Evolutionary conservation across 805 yeast species (phyloP), one percentile per base, ranked within the genome.

Genomic region (Sugiyamaella floridensis): DNA sequence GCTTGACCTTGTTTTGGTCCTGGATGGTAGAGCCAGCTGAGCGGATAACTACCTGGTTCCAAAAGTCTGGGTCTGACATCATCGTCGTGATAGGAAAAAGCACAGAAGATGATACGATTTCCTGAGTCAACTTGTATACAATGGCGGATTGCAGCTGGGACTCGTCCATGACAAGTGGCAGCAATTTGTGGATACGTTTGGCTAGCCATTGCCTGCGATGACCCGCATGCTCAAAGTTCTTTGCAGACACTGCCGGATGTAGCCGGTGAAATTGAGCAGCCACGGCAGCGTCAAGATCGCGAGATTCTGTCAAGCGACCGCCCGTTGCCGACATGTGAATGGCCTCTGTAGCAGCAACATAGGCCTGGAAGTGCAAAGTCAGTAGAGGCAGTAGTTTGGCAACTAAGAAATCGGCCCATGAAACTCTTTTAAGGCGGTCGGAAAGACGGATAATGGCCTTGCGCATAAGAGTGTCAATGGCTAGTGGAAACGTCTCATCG

Each of bases 1-100:
- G 78, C 54, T 83, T 79, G 0, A 89, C 95, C 61, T 86, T 88
- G 40, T 78, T 78, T 51, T 89, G 72, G 61, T 88, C 95, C 56
- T 81, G 81, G 63, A 90, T 71, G 11, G 85, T 77, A 29, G 76
- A 76, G 2, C 88, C 83, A 1, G 86, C 78, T 1, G 77, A 65
- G 49, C 77, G 76, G 9, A 82, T 81, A 14, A 89, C 73, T 42
- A 75, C 61, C 51, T 80, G 78, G 64, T 90, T 90, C 79, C 85
- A 85, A 55, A 80, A 85, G 63, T 89, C 95, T 0, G 92, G 80
- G 47, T 85, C 90, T 0, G 83, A 69, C 1, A 85, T 59, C 68
- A 84, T 77, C 6, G 70, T 63, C 4, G 73, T 52, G 0, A 78
- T 49, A 0, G 89, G 86, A 19, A 66, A 63, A 10, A 88, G 56